Percentiles rank a stretch among this genome's conserved stretches.
Evolutionary conservation across 2,329 filamentous ascomycete genomes (phyloP).

Genomic region (Pseudocercospora eumusae): DNA sequence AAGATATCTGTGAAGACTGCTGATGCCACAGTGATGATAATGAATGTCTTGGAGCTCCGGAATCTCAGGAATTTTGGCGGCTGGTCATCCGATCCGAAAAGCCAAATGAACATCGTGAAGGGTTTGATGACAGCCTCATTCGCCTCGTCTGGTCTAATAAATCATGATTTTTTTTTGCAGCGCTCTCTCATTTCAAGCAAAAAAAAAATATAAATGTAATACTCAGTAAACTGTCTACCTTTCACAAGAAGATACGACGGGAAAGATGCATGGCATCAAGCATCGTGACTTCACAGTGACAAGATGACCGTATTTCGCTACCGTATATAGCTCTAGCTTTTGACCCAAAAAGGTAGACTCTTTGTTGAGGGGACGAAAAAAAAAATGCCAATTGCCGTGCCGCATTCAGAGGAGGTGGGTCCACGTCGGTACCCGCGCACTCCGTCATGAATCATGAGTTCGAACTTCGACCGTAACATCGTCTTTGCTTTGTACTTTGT

Average conservation of each 20-base stretch:
- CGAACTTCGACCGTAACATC: neutral
- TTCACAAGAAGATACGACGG: neutral
- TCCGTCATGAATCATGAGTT: neutral
- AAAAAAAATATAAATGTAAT: neutral
- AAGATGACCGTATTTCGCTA: slow-evolving; percentile 9
- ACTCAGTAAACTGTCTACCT: neutral
- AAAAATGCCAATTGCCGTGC: slow-evolving; percentile 6
- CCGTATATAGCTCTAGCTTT: slow-evolving; percentile 3
- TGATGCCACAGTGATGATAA: slow-evolving; percentile 40
- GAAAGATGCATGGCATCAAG: slow-evolving; percentile 2
- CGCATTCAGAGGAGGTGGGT: neutral
- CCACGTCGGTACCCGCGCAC: neutral
- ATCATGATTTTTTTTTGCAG: neutral
- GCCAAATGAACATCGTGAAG: slow-evolving; percentile 39
- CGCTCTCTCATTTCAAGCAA: neutral
- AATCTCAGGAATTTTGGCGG: slow-evolving; percentile 37
- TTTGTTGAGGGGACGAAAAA: neutral
- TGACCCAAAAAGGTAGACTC: neutral
- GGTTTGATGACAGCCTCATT: neutral
- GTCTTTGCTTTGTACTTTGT: neutral
- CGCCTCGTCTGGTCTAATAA: too few relatives aligned
- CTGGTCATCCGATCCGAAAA: slow-evolving; percentile 31
- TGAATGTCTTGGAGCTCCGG: slow-evolving; percentile 41
- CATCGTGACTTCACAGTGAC: slow-evolving; percentile 16
- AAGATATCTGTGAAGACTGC: slow-evolving; percentile 59